Percentiles rank a stretch among this genome's conserved stretches.
These are phyloP conservation scores for Aspergillus bertholletiae DNA, from an alignment of 495 filamentous ascomycete genomes.

Conservation along the genomic window DNA sequence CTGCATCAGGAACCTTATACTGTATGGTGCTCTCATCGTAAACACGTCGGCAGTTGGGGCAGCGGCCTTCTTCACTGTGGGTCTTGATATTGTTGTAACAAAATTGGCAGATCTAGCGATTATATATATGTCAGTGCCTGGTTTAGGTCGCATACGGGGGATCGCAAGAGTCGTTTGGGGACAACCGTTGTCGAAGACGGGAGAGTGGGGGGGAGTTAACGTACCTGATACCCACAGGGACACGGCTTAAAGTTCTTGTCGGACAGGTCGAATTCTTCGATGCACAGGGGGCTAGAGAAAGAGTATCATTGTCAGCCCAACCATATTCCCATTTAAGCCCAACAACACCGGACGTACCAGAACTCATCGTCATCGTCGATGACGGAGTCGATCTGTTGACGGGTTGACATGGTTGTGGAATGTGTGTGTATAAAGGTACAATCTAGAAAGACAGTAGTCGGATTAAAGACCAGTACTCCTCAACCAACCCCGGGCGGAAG, in stretches of 20 bases:
- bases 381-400: conserved; percentile 84
- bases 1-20: conserved; percentile 86
- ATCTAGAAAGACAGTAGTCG: conserved; percentile 6
- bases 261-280: conserved; percentile 96
- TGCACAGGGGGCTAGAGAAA: conserved; percentile 80
- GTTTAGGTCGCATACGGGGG: not conserved
- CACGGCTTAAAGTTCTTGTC: conserved; percentile 97
- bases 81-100: conserved; percentile 97
- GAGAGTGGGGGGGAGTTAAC: conserved; percentile 12
- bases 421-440: conserved; percentile 22
- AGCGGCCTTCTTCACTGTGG: conserved; percentile 89
- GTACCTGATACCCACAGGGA: conserved; percentile 96
- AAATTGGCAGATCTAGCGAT: conserved; percentile 96
- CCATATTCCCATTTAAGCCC: not conserved
- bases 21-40: conserved; percentile 97
- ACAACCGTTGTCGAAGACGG: not conserved
- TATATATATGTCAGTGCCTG: conserved; percentile 8
- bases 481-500: conserved; percentile 21
- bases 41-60: conserved; percentile 89
- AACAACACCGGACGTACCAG: conserved; percentile 56
- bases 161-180: not conserved
- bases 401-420: conserved; percentile 51
- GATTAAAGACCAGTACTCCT: conserved; percentile 30
- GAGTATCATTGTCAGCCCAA: conserved; percentile 15
- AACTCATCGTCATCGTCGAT: conserved; percentile 96